Base-by-base conservation (phyloP, 495 filamentous ascomycete genomes). In the Tuber umbilicatum region DNA sequence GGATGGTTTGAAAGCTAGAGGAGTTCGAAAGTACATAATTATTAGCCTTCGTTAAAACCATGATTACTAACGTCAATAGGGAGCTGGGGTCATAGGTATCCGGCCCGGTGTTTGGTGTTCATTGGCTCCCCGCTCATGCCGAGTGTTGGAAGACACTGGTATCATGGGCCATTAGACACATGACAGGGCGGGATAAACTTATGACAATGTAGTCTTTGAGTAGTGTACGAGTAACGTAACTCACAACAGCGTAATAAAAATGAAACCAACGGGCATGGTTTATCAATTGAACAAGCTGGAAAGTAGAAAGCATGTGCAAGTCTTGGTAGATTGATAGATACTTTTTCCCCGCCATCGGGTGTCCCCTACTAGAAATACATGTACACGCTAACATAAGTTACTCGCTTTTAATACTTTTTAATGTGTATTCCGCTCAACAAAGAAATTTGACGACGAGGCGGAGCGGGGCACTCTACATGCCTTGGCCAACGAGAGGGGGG, bases 1-100 rank as follows among this genome's bases (percentile, higher is more conserved):
- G 77, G 70, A 39, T 75, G 77, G 77, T 70, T 78, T 27, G 74
- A 69, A 16, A 79, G 75, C 12, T 78, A 76, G 77, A 78, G 72
- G 31, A 79, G 78, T 38, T 76, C 64, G 60, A 78, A 76, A 68
- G 75, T 45, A 64, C 77, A 70, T 74, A n/a, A n/a, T n/a, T n/a
- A 21, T 67, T 64, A 64, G 55, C 55, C 55, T 17, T 17, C 17
- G 4, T 19, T 35, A 35, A 64, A 31, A 5, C 55, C 55, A 17
- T 64, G 14, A 64, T 14, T 35, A 16, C 16, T 19, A 64, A 5
- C 55, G 31, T 27, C 27, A 35, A 16, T 5, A 0, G 27, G 31
- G 19, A 35, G 27, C 55, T 35, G 27, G 27, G 27, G 14, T 16
- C 7, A 35, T 2, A 0, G 55, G 27, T 5, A 35, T 19, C 27